Evolutionary conservation across 139 green algal genomes (phyloP).

Genomic region (Volvox reticuliferus): DNA sequence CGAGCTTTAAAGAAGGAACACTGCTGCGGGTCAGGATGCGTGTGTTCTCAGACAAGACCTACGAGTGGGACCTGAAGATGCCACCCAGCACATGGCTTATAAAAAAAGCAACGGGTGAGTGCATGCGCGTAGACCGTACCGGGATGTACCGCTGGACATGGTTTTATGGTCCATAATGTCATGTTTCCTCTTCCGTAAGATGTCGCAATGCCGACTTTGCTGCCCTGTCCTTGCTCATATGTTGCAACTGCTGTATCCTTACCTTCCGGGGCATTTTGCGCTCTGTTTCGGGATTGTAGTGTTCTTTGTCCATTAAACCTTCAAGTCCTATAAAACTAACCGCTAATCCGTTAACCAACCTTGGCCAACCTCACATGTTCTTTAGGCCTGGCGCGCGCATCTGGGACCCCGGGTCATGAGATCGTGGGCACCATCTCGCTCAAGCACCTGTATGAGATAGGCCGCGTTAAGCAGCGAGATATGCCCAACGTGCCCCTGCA

Average conservation of each 20-base stretch:
- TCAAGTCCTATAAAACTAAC: background rate
- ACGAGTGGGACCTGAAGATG: constrained; percentile 88
- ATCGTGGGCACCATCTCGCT: constrained; percentile 81
- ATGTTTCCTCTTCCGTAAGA: background rate
- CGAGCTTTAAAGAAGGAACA: constrained; percentile 79
- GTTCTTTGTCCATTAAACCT: background rate
- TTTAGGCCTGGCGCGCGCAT: constrained; percentile 74
- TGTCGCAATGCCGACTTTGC: no score
- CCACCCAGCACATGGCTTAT: constrained; percentile 92
- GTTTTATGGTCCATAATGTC: background rate
- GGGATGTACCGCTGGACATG: background rate
- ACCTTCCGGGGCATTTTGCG: background rate
- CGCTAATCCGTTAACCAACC: background rate
- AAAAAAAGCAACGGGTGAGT: constrained; percentile 78
- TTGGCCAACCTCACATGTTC: background rate
- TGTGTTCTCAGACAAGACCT: constrained; percentile 91
- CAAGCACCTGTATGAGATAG: constrained; percentile 97
- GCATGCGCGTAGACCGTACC: no score
- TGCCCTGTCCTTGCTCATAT: background rate
- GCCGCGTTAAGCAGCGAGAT: constrained; percentile 89
- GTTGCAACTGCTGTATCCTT: background rate
- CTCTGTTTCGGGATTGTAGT: background rate
- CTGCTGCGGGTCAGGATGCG: constrained; percentile 62
- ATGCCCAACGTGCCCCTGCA: constrained; percentile 76
- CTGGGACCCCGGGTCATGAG: constrained; percentile 85